Evolutionary conservation across 2,329 filamentous ascomycete species (phyloP), one percentile per base, ranked within the genome.

Genomic region (Knufia fluminis): DNA sequence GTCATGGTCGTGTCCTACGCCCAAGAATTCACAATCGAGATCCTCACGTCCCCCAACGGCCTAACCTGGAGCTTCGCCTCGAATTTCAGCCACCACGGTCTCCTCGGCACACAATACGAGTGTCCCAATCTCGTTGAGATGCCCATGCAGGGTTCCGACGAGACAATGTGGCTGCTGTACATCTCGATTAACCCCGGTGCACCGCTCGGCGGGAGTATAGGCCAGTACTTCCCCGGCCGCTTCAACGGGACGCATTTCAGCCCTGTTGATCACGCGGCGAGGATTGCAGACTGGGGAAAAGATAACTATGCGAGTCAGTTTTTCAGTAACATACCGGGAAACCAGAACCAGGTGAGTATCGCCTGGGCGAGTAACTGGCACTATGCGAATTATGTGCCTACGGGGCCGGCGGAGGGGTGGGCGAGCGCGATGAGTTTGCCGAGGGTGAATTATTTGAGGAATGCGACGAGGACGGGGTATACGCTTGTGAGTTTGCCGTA

Each of bases 201-300:
- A 65, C 63, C 63, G 3, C 53, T 60, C 3, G 63, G 63, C 14
- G 63, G 63, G 1, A 59, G 55, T 17, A 56, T 60, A 8, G 54
- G 54, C 6, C 54, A 63, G 28, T 62, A 62, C 49, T 58, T 61
- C 40, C 54, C 74, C 0, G 80, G 80, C 3, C 66, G 63, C 1
- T 83, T 82, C 66, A 80, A 84, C 54, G 80, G 80, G n/a, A 82
- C 77, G 0, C 75, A 79, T 59, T 83, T 66, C 53, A 57, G 45
- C 9, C 43, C 60, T 1, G 57, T 60, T 17, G 57, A 59, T 24
- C 20, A 32, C 8, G 53, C 54, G 0, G 55, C 57, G 19, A 57
- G 57, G 2, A 53, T 65, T 9, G 53, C 53, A 17, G 62, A 65
- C 49, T 65, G 63, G 26, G 57, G 55, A 24, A 63, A 60, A 46